phyloP scores from a whole-genome alignment of 2,329 filamentous ascomycete genomes.

The Apiospora phragmitis region DNA sequence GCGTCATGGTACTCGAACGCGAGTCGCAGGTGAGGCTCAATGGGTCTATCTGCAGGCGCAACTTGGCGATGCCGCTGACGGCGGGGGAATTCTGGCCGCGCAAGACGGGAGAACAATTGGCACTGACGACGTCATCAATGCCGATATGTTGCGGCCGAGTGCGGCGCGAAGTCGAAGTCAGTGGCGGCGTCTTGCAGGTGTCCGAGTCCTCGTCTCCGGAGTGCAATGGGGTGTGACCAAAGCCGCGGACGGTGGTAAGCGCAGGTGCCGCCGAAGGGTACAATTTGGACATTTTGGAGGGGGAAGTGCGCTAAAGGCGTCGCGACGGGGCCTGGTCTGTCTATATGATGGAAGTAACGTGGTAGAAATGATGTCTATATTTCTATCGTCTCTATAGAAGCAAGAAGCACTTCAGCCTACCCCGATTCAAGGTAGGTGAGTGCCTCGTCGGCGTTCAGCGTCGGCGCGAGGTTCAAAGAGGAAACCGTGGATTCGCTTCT shows the following conservation, averaged over 20 bases:
- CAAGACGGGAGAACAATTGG: conserved; percentile 63
- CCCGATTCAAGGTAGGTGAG: conserved; percentile 43
- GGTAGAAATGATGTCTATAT: conserved; percentile 3
- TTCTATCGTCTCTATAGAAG: not conserved
- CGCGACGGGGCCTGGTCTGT: not conserved
- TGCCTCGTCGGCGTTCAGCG: conserved; percentile 60
- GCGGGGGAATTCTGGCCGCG: conserved; percentile 53
- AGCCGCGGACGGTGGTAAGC: conserved; percentile 57
- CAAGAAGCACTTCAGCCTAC: conserved; percentile 26
- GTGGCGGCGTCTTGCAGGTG: conserved; percentile 40
- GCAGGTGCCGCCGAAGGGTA: conserved; percentile 49
- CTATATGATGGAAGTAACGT: not conserved
- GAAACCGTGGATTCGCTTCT: conserved; percentile 49
- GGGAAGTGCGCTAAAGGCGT: conserved; percentile 6
- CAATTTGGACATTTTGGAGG: conserved; percentile 34
- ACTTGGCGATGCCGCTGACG: conserved; percentile 74
- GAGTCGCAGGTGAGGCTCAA: conserved; percentile 64
- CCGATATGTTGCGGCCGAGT: conserved; percentile 40
- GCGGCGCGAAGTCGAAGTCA: conserved; percentile 38
- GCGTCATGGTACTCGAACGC: conserved; percentile 49
- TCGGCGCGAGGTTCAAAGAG: conserved; percentile 55
- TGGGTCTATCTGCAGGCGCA: conserved; percentile 80
- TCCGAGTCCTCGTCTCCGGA: conserved; percentile 62
- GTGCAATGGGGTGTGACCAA: conserved; percentile 52
- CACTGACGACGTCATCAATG: conserved; percentile 57